Evolutionary conservation across 345 rosid genomes (phyloP).

Genomic region (Eucalyptus curtisii): DNA sequence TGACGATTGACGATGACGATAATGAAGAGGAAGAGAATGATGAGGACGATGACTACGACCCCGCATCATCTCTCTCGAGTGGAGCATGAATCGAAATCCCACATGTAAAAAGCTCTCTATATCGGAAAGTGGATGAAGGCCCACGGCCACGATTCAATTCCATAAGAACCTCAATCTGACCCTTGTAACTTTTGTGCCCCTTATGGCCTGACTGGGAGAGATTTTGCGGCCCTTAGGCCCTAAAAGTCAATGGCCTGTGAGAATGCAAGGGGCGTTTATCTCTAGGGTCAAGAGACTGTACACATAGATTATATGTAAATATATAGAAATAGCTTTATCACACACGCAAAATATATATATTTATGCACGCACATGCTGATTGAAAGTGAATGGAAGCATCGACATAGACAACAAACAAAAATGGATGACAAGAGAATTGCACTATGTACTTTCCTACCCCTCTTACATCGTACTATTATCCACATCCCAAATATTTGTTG

Average conservation of each 20-base stretch:
- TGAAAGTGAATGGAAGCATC: neutral
- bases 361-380: neutral
- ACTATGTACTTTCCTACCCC: neutral
- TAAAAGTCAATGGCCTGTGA: neutral
- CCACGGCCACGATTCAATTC: neutral
- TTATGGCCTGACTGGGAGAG: neutral
- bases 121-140: neutral
- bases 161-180: neutral
- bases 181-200: neutral
- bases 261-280: neutral
- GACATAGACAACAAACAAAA: neutral
- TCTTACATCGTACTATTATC: neutral
- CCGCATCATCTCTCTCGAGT: accelerated
- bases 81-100: neutral
- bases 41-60: neutral
- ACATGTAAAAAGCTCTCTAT: neutral
- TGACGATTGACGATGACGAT: neutral
- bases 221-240: neutral
- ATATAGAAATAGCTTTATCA: neutral
- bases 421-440: neutral
- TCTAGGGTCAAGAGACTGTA: neutral
- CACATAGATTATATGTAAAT: neutral
- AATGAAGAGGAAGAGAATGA: accelerated
- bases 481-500: neutral
- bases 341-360: neutral